Conservation (phyloP, 345 rosid genomes). For the Eucalyptus globulus region DNA sequence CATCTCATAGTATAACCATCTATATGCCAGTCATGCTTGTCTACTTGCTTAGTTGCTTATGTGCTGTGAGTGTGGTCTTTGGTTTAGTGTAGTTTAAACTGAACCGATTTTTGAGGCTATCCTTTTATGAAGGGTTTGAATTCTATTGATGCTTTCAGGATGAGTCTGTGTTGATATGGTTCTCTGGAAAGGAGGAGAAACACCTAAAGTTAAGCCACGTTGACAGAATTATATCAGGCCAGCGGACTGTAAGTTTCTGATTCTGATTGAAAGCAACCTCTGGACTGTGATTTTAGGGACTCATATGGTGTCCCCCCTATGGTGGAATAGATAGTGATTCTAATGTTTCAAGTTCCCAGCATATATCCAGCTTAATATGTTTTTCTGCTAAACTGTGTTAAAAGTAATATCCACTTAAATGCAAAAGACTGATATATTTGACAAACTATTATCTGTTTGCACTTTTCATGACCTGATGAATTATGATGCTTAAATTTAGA, state of each 20-base stretch:
- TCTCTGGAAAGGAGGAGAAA: conserved; percentile 89
- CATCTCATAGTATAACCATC: not conserved
- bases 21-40: not conserved
- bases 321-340: not conserved
- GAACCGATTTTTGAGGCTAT: not conserved
- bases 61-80: not conserved
- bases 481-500: not conserved
- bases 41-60: not conserved
- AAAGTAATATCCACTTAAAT: not conserved
- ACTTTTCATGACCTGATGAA: not conserved
- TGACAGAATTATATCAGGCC: conserved; percentile 87
- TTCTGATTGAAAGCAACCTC: not conserved
- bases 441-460: not conserved
- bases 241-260: conserved; percentile 81
- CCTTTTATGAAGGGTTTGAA: not conserved
- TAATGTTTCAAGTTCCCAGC: not conserved
- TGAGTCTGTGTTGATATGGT: conserved; percentile 93
- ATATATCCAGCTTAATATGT: not conserved
- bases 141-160: conserved; percentile 45
- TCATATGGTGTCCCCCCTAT: not conserved
- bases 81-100: not conserved
- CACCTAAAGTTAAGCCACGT: conserved; percentile 84
- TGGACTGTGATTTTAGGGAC: not conserved
- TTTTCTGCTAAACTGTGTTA: not conserved
- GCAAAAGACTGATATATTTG: not conserved